Evolutionary conservation across 2,329 filamentous ascomycete species (phyloP).

Genomic region (Cladosporium halotolerans): DNA sequence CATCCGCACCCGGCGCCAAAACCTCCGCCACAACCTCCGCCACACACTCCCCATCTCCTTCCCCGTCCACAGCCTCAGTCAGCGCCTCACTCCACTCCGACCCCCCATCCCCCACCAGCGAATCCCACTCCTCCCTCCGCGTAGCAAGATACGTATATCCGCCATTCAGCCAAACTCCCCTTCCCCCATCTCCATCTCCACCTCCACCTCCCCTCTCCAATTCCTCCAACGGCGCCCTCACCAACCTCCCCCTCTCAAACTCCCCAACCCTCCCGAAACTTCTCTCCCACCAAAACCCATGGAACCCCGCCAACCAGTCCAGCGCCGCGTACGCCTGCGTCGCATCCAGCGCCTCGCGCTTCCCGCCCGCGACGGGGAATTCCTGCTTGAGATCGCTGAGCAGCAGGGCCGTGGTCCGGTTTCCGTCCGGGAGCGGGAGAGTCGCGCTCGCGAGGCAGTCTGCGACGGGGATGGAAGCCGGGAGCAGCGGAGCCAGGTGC

Average conservation of each 20-base stretch:
- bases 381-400: conserved; percentile 50
- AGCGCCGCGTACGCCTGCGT: conserved; percentile 50
- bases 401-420: conserved; percentile 46
- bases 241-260: conserved; percentile 24
- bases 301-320: conserved; percentile 59
- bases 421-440: neutral
- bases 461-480: conserved; percentile 43
- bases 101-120: conserved; percentile 40
- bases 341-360: conserved; percentile 42
- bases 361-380: conserved; percentile 54
- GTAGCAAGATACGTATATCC: conserved; percentile 65
- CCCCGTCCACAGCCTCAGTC: conserved; percentile 34
- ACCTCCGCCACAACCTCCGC: conserved; percentile 48
- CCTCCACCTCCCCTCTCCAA: too few species aligned
- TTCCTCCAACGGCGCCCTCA: neutral
- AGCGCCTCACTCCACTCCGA: conserved; percentile 53
- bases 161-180: conserved; percentile 53
- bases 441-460: conserved; percentile 35
- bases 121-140: conserved; percentile 49
- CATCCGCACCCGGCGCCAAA: conserved; percentile 37
- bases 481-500: conserved; percentile 47
- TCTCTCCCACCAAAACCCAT: conserved; percentile 46
- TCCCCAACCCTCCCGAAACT: conserved; percentile 16
- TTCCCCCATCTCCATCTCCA: neutral
- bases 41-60: conserved; percentile 33